Conservation (phyloP, 129 eudicot genomes). For the Lactuca saligna region DNA sequence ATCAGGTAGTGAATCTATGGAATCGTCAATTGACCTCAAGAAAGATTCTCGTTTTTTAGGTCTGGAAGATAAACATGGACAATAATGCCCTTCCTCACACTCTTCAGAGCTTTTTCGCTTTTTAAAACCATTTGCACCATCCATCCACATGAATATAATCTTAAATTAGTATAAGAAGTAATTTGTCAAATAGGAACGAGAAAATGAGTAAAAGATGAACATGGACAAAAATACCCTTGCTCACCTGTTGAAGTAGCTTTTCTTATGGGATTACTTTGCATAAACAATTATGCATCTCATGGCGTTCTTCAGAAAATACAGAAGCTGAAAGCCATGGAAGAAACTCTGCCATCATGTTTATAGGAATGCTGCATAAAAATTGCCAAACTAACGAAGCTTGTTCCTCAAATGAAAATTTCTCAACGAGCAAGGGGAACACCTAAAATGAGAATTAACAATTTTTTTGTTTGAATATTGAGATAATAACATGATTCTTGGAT, state of each 20-base stretch:
- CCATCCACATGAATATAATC: constrained; percentile 98
- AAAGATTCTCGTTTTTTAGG: constrained; percentile 38
- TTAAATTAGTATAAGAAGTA: constrained; percentile 32
- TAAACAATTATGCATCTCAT: constrained; percentile 89
- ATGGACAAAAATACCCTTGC: constrained; percentile 7
- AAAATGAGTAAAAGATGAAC: constrained; percentile 30
- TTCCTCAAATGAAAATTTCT: constrained; percentile 96
- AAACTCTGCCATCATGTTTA: constrained; percentile 98
- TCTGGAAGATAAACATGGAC: constrained; percentile 69
- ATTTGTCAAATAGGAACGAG: constrained; percentile 18
- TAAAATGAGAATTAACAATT: constrained; percentile 18
- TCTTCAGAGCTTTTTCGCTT: constrained; percentile 53
- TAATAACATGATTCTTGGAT: neutral
- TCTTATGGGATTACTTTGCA: constrained; percentile 86
- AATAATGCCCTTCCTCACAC: constrained; percentile 42
- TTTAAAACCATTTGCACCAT: constrained; percentile 51
- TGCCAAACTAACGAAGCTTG: constrained; percentile 98
- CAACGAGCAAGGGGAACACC: constrained; percentile 94
- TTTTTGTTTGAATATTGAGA: neutral
- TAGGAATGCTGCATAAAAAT: constrained; percentile 98
- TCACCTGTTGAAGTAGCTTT: constrained; percentile 91
- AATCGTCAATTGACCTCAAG: constrained; percentile 27
- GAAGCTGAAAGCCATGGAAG: constrained; percentile 99
- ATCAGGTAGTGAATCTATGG: constrained; percentile 39
- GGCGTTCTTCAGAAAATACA: constrained; percentile 79